Percentiles rank a stretch among this genome's conserved stretches.
phyloP scores from a whole-genome alignment of 2,329 filamentous ascomycete species.

The Aspergillus spinulosporus region DNA sequence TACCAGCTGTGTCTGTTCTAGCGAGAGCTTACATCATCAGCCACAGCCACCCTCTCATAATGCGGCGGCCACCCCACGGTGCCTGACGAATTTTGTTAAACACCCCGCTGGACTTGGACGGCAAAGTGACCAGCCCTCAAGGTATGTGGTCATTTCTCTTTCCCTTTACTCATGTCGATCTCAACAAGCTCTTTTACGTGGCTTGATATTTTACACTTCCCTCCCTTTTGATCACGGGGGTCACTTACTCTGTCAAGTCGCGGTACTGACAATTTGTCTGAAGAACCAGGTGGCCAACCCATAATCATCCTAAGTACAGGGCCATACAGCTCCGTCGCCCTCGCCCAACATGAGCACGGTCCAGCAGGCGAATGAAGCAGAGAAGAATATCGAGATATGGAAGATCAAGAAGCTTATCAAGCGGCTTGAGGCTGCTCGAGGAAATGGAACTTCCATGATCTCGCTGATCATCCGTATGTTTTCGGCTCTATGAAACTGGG shows the following conservation, averaged over 20 bases:
- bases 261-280: constrained; percentile 8
- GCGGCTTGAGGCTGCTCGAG: constrained; percentile 91
- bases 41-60: constrained; percentile 24
- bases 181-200: background rate
- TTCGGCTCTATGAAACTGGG: constrained; percentile 20
- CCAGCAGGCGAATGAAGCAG: constrained; percentile 76
- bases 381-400: constrained; percentile 88
- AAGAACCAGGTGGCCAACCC: constrained; percentile 23
- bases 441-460: constrained; percentile 99
- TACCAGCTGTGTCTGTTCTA: background rate
- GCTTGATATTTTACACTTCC: too few species aligned
- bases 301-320: constrained; percentile 23
- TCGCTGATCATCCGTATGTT: constrained; percentile 92
- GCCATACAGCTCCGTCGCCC: constrained; percentile 28
- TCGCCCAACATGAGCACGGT: constrained; percentile 77
- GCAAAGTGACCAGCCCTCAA: constrained; percentile 24
- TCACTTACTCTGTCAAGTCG: background rate
- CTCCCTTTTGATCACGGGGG: too few species aligned
- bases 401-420: constrained; percentile 99
- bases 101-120: constrained; percentile 32
- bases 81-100: constrained; percentile 39
- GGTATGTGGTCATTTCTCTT: constrained; percentile 20
- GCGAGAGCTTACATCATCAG: constrained; percentile 34
- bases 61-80: constrained; percentile 34
- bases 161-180: background rate